These are phyloP conservation scores for Nannochloropsis oceanica DNA, from an alignment of 108 stramenopile species.

Conservation along the genomic window DNA sequence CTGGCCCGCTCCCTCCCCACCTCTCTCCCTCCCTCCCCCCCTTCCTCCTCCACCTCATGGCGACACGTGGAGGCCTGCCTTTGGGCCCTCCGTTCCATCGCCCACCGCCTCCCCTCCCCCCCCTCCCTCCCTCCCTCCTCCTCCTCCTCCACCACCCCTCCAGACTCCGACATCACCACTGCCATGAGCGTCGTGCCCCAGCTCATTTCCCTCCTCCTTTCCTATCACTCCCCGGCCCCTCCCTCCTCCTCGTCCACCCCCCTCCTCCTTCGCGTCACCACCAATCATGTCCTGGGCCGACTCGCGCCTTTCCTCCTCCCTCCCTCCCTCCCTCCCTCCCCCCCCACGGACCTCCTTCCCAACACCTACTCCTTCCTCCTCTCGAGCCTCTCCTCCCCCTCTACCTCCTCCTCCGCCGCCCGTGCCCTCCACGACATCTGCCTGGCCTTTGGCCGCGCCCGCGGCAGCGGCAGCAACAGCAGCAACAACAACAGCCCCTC, in stretches of 20 bases:
- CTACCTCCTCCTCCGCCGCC: background rate
- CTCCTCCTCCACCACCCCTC: too few species aligned
- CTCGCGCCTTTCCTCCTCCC: background rate
- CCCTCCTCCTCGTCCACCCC: background rate
- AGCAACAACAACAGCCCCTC: too few species aligned
- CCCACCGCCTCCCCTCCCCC: background rate
- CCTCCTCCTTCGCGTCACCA: background rate
- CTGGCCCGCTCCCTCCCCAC: background rate
- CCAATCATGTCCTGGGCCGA: background rate
- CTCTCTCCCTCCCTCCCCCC: background rate
- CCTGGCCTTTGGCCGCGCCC: background rate
- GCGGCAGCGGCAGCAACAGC: too few species aligned
- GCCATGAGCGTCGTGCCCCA: background rate
- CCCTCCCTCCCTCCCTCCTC: background rate
- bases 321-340: background rate
- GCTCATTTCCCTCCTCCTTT: background rate
- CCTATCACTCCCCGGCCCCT: background rate
- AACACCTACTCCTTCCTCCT: background rate
- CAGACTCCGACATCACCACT: background rate
- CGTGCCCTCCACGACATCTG: background rate
- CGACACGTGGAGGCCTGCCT: background rate
- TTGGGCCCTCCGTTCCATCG: background rate
- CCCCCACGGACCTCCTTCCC: background rate
- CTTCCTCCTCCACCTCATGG: background rate
- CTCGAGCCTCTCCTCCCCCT: background rate